Percentiles rank a stretch among this genome's conserved stretches.
These are phyloP conservation scores for Talaromyces proteolyticus DNA, from an alignment of 495 filamentous ascomycete genomes.

Conservation along the genomic window DNA sequence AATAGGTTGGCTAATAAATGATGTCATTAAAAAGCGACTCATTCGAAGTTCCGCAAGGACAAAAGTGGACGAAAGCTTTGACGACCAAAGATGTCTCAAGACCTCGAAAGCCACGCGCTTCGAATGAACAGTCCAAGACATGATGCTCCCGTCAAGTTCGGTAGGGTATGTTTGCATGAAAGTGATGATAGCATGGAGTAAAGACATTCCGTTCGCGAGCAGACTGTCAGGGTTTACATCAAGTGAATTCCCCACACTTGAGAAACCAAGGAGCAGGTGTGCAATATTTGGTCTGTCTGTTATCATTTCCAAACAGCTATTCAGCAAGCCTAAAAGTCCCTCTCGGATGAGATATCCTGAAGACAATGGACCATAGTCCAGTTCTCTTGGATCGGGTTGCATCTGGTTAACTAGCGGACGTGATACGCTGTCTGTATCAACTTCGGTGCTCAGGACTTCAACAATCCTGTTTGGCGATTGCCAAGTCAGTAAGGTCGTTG, in stretches of 20 bases:
- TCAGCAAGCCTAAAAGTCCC: constrained; percentile 74
- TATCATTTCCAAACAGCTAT: constrained; percentile 64
- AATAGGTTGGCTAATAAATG: constrained; percentile 58
- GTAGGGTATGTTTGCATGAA: constrained; percentile 59
- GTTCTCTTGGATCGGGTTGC: constrained; percentile 52
- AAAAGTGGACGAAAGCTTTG: constrained; percentile 69
- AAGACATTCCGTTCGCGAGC: constrained; percentile 61
- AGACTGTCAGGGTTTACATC: constrained; percentile 55
- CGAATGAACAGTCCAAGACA: constrained; percentile 65
- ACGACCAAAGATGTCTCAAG: constrained; percentile 73
- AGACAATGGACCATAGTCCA: constrained; percentile 54
- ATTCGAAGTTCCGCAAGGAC: constrained; percentile 71
- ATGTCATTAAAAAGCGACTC: constrained; percentile 65
- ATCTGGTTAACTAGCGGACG: constrained; percentile 62
- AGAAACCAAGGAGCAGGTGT: constrained; percentile 86
- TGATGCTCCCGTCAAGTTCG: constrained; percentile 51
- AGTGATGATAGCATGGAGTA: constrained; percentile 75
- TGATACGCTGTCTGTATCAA: constrained; percentile 63
- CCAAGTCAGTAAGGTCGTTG: constrained; percentile 37
- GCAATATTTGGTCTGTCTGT: constrained; percentile 74
- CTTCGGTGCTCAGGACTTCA: constrained; percentile 65
- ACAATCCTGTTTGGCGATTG: constrained; percentile 72
- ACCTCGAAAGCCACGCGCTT: constrained; percentile 73
- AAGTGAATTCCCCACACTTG: constrained; percentile 60
- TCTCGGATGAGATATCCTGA: constrained; percentile 70